Conservation (phyloP, 2,329 filamentous ascomycete genomes). For the Lasiodiplodia sp. region DNA sequence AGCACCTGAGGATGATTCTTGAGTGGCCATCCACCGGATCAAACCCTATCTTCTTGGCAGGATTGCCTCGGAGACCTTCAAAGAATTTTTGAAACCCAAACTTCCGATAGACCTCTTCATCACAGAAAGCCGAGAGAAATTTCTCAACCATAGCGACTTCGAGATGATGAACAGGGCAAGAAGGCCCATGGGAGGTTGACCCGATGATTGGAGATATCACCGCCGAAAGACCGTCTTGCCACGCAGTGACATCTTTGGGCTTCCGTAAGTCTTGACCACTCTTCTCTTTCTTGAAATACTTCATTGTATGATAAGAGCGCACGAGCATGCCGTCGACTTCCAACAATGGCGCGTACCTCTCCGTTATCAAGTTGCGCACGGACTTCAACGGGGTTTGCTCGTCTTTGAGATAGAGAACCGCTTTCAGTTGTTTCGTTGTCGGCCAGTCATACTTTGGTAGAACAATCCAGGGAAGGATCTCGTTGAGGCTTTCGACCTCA, state of each 20-base stretch:
- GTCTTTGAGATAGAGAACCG: slow-evolving; percentile 6
- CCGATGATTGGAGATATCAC: neutral
- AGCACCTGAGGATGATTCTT: neutral
- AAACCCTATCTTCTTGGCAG: neutral
- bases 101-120: neutral
- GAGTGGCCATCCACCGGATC: slow-evolving; percentile 6
- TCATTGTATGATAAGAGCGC: slow-evolving; percentile 9
- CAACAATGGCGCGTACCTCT: slow-evolving; percentile 9
- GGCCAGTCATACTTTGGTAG: slow-evolving; percentile 13
- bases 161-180: neutral
- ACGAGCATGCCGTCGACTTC: slow-evolving; percentile 5
- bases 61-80: neutral
- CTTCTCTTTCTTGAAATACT: slow-evolving; percentile 11
- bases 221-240: neutral
- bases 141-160: slow-evolving; percentile 1
- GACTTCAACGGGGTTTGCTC: slow-evolving; percentile 1
- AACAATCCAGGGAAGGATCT: slow-evolving; percentile 8
- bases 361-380: neutral
- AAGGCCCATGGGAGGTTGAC: neutral
- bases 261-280: neutral
- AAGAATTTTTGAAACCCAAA: slow-evolving; percentile 2
- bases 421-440: neutral
- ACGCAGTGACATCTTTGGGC: neutral
- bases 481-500: slow-evolving; percentile 6
- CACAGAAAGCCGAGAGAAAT: neutral